These are phyloP conservation scores for Cladosporium sphaerospermum DNA, from an alignment of 2,329 filamentous ascomycete species.

Conservation along the genomic window DNA sequence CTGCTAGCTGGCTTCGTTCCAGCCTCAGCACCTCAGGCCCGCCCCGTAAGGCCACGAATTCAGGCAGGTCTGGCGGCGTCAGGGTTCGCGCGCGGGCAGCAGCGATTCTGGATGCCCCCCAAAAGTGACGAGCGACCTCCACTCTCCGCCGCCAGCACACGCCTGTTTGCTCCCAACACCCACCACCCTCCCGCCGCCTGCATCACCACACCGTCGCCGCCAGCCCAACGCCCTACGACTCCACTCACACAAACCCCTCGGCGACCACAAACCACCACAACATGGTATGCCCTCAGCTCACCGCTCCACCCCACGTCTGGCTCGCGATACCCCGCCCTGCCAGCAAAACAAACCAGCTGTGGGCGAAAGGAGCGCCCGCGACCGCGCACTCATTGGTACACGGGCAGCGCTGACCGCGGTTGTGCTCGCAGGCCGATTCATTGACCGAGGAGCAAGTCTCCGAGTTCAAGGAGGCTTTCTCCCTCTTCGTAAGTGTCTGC, in stretches of 20 bases:
- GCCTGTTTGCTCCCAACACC: constrained; percentile 5
- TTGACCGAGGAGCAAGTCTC: constrained; percentile 99
- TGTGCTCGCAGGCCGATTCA: constrained; percentile 70
- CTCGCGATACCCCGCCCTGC: constrained; percentile 19
- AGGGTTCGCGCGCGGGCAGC: neutral
- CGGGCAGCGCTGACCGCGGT: constrained; percentile 15
- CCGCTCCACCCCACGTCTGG: constrained; percentile 2
- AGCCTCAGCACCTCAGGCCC: neutral
- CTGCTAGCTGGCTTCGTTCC: neutral
- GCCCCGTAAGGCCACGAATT: neutral
- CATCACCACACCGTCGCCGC: neutral
- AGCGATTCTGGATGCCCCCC: neutral
- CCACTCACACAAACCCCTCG: neutral
- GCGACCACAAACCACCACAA: constrained; percentile 12
- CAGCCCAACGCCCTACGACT: neutral
- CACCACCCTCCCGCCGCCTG: neutral
- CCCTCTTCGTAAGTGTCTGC: constrained; percentile 81
- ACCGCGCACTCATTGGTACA: neutral
- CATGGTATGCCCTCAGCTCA: constrained; percentile 20
- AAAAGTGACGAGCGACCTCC: neutral
- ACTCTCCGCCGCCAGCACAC: neutral
- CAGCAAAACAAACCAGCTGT: constrained; percentile 11
- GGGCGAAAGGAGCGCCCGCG: neutral
- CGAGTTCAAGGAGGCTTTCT: constrained; percentile 99
- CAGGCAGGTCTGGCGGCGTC: neutral